phyloP scores from a whole-genome alignment of 2,329 filamentous ascomycete genomes.

The Ophiostoma angusticollis region DNA sequence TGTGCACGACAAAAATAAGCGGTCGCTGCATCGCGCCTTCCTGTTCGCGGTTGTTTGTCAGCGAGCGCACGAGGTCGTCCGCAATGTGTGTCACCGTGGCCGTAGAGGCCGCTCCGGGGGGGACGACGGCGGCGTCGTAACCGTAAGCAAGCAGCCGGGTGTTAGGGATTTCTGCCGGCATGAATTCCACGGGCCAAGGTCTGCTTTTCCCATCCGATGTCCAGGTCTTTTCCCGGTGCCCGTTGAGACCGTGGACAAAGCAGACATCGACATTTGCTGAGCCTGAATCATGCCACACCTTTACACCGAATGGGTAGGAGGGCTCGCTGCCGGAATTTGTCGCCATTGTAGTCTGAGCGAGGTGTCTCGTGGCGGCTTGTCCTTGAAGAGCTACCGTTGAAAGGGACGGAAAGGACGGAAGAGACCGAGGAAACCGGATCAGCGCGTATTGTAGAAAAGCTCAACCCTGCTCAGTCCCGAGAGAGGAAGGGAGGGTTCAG shows the following conservation, averaged over 20 bases:
- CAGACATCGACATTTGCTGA: constrained; percentile 12
- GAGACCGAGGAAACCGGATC: too few relatives aligned
- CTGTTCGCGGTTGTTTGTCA: not conserved
- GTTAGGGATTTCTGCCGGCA: constrained; percentile 13
- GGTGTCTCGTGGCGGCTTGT: too few relatives aligned
- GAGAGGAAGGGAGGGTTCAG: too few relatives aligned
- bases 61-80: not conserved
- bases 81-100: not conserved
- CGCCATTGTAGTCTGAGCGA: too few relatives aligned
- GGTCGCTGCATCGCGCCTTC: not conserved
- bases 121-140: constrained; percentile 15
- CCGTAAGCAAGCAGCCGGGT: constrained; percentile 16
- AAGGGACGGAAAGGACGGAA: too few relatives aligned
- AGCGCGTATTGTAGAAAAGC: too few relatives aligned
- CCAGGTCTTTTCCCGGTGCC: constrained; percentile 15
- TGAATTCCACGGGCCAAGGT: constrained; percentile 15
- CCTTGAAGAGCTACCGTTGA: too few relatives aligned
- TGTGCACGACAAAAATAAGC: constrained; percentile 15
- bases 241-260: constrained; percentile 18
- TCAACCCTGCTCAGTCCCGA: too few relatives aligned
- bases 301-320: not conserved
- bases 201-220: constrained; percentile 2
- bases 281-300: not conserved
- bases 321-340: too few relatives aligned
- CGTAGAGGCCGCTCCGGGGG: not conserved